Evolutionary conservation across 192 early-diverging fungal species (phyloP), one percentile per base, ranked within the genome.

Genomic region (Coemansia sp.): DNA sequence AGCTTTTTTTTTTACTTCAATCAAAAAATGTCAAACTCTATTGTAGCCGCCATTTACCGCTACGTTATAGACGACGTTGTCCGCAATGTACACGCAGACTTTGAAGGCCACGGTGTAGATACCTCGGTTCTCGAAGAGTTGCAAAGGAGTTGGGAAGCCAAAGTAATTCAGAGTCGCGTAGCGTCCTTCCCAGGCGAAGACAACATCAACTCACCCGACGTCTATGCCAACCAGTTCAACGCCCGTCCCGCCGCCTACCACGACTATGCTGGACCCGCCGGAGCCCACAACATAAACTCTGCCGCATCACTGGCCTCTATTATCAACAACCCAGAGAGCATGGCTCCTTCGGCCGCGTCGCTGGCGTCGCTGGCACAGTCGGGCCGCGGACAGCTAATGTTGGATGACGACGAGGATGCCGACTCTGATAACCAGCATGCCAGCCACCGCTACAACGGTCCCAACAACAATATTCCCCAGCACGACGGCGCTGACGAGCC

Each of bases 1-100:
- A 43, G 39, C 14, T 42, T 59, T 8, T 23, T 23, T 19, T 32
- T 6, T 16, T 1, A 1, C 23, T 23, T 32, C 0, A 35, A 16
- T 32, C 8, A 49, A 19, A 66, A 82, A 26, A 82, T 83, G 80
- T 83, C 80, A 26, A 83, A 83, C 44, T 72, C 80, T 10, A 76
- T 83, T 69, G 80, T 83, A 14, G 80, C 80, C 11, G 69, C 75
- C 74, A 78, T 93, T 49, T 99, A 99, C 79, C 85, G 87, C 42
- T 90, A 89, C 72, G 92, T 99, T 46, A 97, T 99, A 68, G 90
- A 93, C 80, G 95, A 99, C 68, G 97, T 99, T 52, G 92, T 96
- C 66, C 87, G 89, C 61, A 91, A 95, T 70, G 90, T 94, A 28
- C 88, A 89, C 43, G 84, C 86, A 14, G 91, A 95, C 43, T 99